Evolutionary conservation across 345 rosid genomes (phyloP), one percentile per base, ranked within the genome.

Genomic region (Salix viminalis): DNA sequence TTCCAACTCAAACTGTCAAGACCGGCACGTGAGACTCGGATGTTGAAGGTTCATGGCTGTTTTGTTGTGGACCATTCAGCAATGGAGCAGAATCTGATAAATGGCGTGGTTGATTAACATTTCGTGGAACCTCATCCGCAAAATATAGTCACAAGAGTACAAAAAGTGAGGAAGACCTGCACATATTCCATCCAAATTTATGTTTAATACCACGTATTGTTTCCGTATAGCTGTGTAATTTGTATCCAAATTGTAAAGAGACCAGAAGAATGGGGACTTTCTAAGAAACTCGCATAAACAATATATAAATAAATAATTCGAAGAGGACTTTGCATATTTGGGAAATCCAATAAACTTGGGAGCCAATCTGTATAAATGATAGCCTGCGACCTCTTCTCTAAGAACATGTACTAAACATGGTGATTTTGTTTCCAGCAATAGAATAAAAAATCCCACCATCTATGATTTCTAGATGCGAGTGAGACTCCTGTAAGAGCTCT

Each of bases 121-220:
- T 58, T 68, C 91, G 84, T 23, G 99, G 98, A 73, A 91, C 84
- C 87, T 96, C 98, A 74, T 93, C 84, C 26, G 98, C 98, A 87
- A 87, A 93, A 86, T 85, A 92, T 79, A 96, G 99, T 96, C 75
- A 92, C 97, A 58, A 88, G 84, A 48, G 97, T 90, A 78, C 97
- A 96, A 9, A 96, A 11, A 64, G 90, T 87, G 56, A 96, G 91
- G 82, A 96, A 96, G 15, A 93, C 90, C 99, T 96, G 92, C 87
- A 84, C 41, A 69, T 30, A 71, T 34, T 54, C 67, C 76, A 64
- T 42, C 42, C 10, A 36, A 42, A 72, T 39, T 50, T 30, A 74
- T 61, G 34, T 19, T n/a, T 5, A 18, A 23, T 28, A n/a, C 36
- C 48, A 11, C 39, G n/a, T 75, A 23, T 48, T 48, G 19, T 48